Evolutionary conservation across 331 rosid genomes (phyloP).

Genomic region (Stylosanthes scabra): DNA sequence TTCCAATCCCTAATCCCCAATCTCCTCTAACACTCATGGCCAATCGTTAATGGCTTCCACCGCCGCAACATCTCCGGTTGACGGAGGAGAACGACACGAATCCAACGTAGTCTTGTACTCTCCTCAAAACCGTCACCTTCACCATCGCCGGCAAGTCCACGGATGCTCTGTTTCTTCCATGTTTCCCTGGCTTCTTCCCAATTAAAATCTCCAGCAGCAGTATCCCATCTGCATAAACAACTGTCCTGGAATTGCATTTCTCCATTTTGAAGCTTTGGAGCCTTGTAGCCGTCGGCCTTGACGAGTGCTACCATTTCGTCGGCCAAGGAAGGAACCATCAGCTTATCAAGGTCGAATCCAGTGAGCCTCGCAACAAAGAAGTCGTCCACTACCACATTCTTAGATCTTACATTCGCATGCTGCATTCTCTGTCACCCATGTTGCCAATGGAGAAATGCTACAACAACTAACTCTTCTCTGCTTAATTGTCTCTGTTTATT

Average conservation of each 20-base stretch:
- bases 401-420: slow-evolving; percentile 90
- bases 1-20: too few relatives aligned
- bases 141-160: slow-evolving; percentile 95
- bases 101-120: too few relatives aligned
- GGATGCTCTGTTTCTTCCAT: slow-evolving; percentile 68
- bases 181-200: slow-evolving; percentile 89
- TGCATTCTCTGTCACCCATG: too few relatives aligned
- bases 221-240: slow-evolving; percentile 91
- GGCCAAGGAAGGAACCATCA: slow-evolving; percentile 80
- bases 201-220: slow-evolving; percentile 81
- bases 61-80: too few relatives aligned
- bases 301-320: slow-evolving; percentile 90
- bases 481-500: too few relatives aligned
- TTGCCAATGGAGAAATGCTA: too few relatives aligned
- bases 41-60: too few relatives aligned
- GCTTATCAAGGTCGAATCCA: slow-evolving; percentile 84
- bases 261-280: slow-evolving; percentile 97
- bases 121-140: slow-evolving; percentile 96
- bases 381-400: slow-evolving; percentile 88
- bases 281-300: slow-evolving; percentile 83
- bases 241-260: slow-evolving; percentile 89
- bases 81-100: too few relatives aligned
- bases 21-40: too few relatives aligned
- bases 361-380: slow-evolving; percentile 83
- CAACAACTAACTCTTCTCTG: too few relatives aligned